These are phyloP conservation scores for Eurotiales sp. DNA, from an alignment of 2,329 filamentous ascomycete species.

Conservation along the genomic window DNA sequence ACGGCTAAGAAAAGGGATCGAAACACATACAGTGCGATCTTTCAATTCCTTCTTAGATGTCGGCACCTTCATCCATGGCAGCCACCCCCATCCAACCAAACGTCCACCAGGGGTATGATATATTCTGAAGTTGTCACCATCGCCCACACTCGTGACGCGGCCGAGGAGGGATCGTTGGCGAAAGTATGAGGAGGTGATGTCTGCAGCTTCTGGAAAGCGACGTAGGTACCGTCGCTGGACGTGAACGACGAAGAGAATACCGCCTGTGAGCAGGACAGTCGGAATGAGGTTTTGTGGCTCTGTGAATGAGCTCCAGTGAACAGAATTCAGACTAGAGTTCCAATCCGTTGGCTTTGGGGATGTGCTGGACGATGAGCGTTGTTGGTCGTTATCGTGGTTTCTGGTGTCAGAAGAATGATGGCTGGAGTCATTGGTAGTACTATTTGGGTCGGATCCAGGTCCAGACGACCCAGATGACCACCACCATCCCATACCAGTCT, in stretches of 20 bases:
- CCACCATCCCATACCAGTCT: slow-evolving; percentile 37
- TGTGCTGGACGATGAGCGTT: slow-evolving; percentile 9
- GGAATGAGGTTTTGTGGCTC: slow-evolving; percentile 35
- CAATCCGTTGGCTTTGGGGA: slow-evolving; percentile 29
- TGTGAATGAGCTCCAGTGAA: slow-evolving; percentile 36
- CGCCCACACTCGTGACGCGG: slow-evolving; percentile 86
- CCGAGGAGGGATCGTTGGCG: slow-evolving; percentile 75
- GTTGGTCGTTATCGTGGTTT: slow-evolving; percentile 20
- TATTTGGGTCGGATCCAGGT: slow-evolving; percentile 22
- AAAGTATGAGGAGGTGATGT: slow-evolving; percentile 73
- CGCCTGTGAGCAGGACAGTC: slow-evolving; percentile 35
- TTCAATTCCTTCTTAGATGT: slow-evolving; percentile 64
- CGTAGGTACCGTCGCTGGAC: slow-evolving; percentile 61
- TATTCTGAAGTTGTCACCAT: slow-evolving; percentile 92
- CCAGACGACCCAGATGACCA: slow-evolving; percentile 48
- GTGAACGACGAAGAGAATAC: slow-evolving; percentile 32
- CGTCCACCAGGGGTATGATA: slow-evolving; percentile 93
- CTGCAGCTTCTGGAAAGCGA: slow-evolving; percentile 72
- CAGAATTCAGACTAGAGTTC: slow-evolving; percentile 42
- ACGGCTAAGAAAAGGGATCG: neutral
- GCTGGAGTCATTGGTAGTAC: slow-evolving; percentile 8
- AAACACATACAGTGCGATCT: slow-evolving; percentile 66
- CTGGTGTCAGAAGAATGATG: slow-evolving; percentile 13
- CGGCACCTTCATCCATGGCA: slow-evolving; percentile 68
- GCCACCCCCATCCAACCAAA: slow-evolving; percentile 86